A percentile compares a stretch with the other conserved stretches of the same genome.
phyloP scores from a whole-genome alignment of 2,329 filamentous ascomycete genomes.

The Nigrospora osmanthi region DNA sequence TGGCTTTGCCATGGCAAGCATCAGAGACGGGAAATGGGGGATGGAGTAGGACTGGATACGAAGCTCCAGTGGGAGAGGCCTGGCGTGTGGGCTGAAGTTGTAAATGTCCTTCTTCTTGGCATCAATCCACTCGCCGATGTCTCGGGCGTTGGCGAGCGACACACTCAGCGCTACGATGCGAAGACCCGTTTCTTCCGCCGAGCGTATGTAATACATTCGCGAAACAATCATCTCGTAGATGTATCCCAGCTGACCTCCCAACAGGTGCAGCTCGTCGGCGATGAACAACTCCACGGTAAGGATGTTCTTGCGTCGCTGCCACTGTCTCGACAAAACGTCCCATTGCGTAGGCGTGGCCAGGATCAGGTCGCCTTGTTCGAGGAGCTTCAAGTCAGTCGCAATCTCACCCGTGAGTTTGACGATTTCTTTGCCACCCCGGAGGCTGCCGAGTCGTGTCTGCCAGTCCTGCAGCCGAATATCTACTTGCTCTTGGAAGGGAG shows the following conservation, averaged over 20 bases:
- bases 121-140: slow-evolving; percentile 96
- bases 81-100: slow-evolving; percentile 92
- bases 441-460: slow-evolving; percentile 63
- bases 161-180: slow-evolving; percentile 87
- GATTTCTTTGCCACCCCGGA: slow-evolving; percentile 80
- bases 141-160: slow-evolving; percentile 84
- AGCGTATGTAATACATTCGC: slow-evolving; percentile 91
- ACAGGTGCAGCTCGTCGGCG: slow-evolving; percentile 88
- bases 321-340: slow-evolving; percentile 92
- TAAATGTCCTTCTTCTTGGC: slow-evolving; percentile 97
- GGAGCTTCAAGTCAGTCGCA: slow-evolving; percentile 78
- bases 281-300: slow-evolving; percentile 87
- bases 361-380: slow-evolving; percentile 82
- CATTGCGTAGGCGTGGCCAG: slow-evolving; percentile 90
- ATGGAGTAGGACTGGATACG: slow-evolving; percentile 94
- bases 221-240: slow-evolving; percentile 97
- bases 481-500: slow-evolving; percentile 89
- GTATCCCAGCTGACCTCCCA: slow-evolving; percentile 80
- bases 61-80: slow-evolving; percentile 82
- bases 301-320: slow-evolving; percentile 94
- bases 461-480: slow-evolving; percentile 78
- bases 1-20: slow-evolving; percentile 97
- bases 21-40: slow-evolving; percentile 93
- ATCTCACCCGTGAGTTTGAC: slow-evolving; percentile 93
- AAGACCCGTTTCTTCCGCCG: slow-evolving; percentile 76